These are phyloP conservation scores for Phytophthora idaei DNA, from an alignment of 352 stramenopile genomes.

Conservation along the genomic window DNA sequence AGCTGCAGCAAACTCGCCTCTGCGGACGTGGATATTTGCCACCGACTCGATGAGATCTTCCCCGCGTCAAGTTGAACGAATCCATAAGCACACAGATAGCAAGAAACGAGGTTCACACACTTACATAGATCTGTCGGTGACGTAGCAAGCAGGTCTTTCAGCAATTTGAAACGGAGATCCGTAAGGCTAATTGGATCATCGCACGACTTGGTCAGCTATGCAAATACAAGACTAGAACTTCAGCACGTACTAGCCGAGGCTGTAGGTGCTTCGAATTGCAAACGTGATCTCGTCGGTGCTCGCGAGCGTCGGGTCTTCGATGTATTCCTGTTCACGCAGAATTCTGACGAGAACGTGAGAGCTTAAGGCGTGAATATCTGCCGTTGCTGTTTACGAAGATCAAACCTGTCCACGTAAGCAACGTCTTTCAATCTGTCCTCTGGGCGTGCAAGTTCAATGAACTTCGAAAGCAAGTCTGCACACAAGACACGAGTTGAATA, in stretches of 20 bases:
- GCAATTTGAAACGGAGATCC: constrained; percentile 48
- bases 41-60: constrained; percentile 50
- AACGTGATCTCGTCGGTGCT: constrained; percentile 39
- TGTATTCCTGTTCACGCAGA: constrained; percentile 51
- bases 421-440: constrained; percentile 40
- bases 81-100: background rate
- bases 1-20: constrained; percentile 35
- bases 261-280: constrained; percentile 41
- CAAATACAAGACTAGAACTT: background rate
- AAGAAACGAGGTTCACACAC: background rate
- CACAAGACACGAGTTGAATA: background rate
- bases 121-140: constrained; percentile 44
- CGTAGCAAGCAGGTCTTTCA: constrained; percentile 43
- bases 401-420: constrained; percentile 45
- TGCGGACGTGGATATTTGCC: constrained; percentile 51
- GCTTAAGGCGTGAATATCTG: background rate
- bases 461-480: constrained; percentile 41
- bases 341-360: constrained; percentile 27
- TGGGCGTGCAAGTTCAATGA: constrained; percentile 35
- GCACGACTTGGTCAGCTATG: constrained; percentile 7
- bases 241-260: constrained; percentile 44
- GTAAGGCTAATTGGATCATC: constrained; percentile 29
- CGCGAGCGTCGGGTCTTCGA: constrained; percentile 44
- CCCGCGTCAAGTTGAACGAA: background rate
- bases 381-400: background rate